These are phyloP conservation scores for Blastomyces parvus DNA, from an alignment of 2,329 filamentous ascomycete genomes.

Conservation along the genomic window DNA sequence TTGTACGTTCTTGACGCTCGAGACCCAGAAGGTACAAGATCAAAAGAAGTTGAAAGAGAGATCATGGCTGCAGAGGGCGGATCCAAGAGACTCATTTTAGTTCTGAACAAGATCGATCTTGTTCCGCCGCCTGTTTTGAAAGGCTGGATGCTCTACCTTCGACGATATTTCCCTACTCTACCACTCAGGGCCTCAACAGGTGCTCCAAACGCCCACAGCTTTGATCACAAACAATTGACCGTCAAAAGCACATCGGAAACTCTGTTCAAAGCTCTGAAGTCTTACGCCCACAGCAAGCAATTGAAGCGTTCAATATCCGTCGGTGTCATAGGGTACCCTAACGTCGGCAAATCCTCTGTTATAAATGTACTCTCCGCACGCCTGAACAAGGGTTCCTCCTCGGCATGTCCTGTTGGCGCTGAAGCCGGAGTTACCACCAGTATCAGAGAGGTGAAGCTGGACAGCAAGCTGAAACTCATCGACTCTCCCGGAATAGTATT, in stretches of 20 bases:
- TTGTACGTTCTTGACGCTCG: slow-evolving; percentile 89
- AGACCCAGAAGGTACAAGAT: slow-evolving; percentile 83
- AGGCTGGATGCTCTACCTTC: slow-evolving; percentile 73
- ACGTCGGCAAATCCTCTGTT: slow-evolving; percentile 92
- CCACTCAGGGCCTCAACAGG: slow-evolving; percentile 76
- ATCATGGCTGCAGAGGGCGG: slow-evolving; percentile 80
- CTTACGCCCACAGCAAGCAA: slow-evolving; percentile 71
- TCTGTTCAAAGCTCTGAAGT: slow-evolving; percentile 81
- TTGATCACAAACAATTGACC: slow-evolving; percentile 84
- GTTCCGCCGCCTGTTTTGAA: slow-evolving; percentile 73
- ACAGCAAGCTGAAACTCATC: slow-evolving; percentile 85
- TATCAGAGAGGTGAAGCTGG: slow-evolving; percentile 82
- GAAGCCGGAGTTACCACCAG: slow-evolving; percentile 88
- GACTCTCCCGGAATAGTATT: slow-evolving; percentile 95
- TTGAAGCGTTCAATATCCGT: slow-evolving; percentile 84
- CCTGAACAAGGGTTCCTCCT: slow-evolving; percentile 52
- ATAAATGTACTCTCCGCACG: slow-evolving; percentile 84
- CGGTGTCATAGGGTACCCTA: slow-evolving; percentile 89
- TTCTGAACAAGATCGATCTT: slow-evolving; percentile 93
- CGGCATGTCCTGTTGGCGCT: slow-evolving; percentile 76
- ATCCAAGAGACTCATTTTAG: slow-evolving; percentile 78
- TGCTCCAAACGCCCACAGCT: slow-evolving; percentile 76
- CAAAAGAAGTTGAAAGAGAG: slow-evolving; percentile 79
- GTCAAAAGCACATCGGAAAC: slow-evolving; percentile 76
- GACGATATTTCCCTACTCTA: slow-evolving; percentile 82